Percentiles rank a stretch among this genome's conserved stretches.
These are phyloP conservation scores for Dactylellina leptospora DNA, from an alignment of 2,329 filamentous ascomycete species.

Conservation along the genomic window DNA sequence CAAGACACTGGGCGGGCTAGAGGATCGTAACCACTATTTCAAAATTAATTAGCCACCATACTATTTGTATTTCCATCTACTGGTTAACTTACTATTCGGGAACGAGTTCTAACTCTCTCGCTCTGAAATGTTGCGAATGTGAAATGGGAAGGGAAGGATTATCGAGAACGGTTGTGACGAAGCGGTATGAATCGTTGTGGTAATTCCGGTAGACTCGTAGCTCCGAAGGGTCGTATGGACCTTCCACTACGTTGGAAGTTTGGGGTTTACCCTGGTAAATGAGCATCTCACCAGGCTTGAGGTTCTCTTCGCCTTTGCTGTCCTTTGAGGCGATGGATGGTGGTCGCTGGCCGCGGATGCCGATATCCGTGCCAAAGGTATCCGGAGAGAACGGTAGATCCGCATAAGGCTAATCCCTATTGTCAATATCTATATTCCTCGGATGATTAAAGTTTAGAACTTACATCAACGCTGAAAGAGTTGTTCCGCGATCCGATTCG, in stretches of 20 bases:
- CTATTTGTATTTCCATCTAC: too few species aligned
- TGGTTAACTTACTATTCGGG: conserved; percentile 44
- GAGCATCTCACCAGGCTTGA: conserved; percentile 39
- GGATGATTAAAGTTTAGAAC: not conserved
- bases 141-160: conserved; percentile 36
- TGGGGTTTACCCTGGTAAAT: conserved; percentile 38
- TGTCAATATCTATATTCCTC: conserved; percentile 4
- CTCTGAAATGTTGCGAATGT: conserved; percentile 36
- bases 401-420: conserved; percentile 18
- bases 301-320: conserved; percentile 49
- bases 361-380: conserved; percentile 26
- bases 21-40: conserved; percentile 38
- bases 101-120: conserved; percentile 41
- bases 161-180: conserved; percentile 40
- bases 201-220: conserved; percentile 39
- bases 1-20: conserved; percentile 30
- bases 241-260: conserved; percentile 24
- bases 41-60: too few species aligned
- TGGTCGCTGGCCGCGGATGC: conserved; percentile 18
- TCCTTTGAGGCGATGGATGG: conserved; percentile 44
- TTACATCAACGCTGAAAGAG: conserved; percentile 29
- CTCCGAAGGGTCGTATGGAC: conserved; percentile 35
- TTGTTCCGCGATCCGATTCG: conserved; percentile 31
- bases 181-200: conserved; percentile 26
- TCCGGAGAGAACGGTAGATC: conserved; percentile 46